Evolutionary conservation across 441 rosid genomes (phyloP).

Genomic region (Gossypium gossypioides): DNA sequence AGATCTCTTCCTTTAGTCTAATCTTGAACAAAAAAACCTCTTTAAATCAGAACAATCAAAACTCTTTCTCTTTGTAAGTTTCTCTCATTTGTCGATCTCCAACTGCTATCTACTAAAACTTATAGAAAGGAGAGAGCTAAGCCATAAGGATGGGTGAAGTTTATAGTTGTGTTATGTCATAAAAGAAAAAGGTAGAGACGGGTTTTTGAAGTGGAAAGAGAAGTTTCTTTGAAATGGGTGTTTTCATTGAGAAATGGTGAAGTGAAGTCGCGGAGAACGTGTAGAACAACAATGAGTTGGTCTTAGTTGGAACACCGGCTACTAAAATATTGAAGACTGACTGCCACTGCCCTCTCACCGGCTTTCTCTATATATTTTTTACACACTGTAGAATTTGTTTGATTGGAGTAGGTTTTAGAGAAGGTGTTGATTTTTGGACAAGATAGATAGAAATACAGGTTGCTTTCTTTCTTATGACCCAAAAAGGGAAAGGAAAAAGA

Average conservation of each 20-base stretch:
- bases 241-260: neutral
- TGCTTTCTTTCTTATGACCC: neutral
- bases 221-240: neutral
- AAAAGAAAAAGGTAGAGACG: neutral
- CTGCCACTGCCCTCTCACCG: neutral
- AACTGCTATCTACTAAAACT: slow-evolving; percentile 6
- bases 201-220: slow-evolving; percentile 1
- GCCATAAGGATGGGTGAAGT: neutral
- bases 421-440: slow-evolving; percentile 1
- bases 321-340: neutral
- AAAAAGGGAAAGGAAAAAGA: neutral
- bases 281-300: neutral
- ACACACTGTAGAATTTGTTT: neutral
- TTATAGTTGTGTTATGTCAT: neutral
- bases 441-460: neutral
- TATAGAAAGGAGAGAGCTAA: neutral
- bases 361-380: neutral
- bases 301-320: slow-evolving; percentile 20
- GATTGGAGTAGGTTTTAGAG: neutral
- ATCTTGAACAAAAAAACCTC: neutral
- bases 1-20: slow-evolving; percentile 15
- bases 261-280: neutral
- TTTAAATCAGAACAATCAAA: slow-evolving; percentile 13
- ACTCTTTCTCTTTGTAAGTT: neutral
- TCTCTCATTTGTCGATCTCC: slow-evolving; percentile 12